Conservation (phyloP, 1,284 basidiomycete species). For the Fomitopsis betulina region DNA sequence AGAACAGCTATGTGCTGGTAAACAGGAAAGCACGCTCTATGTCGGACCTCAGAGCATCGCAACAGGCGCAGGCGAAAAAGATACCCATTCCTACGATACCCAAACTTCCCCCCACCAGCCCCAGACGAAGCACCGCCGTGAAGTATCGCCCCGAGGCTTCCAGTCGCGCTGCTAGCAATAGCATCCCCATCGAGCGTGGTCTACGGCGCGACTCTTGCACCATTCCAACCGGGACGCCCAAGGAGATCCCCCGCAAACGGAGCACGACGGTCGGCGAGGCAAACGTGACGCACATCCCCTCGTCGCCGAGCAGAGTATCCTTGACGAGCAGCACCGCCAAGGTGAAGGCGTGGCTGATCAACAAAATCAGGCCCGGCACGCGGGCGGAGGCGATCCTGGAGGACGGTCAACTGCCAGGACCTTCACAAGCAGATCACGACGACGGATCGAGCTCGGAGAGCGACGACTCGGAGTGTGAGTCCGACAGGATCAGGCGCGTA, state of each 20-base stretch:
- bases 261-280: conserved; percentile 16
- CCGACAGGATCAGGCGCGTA: not conserved
- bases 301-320: conserved; percentile 15
- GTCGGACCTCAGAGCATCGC: conserved; percentile 14
- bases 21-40: conserved; percentile 21
- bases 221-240: not conserved
- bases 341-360: conserved; percentile 60
- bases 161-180: not conserved
- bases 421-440: not conserved
- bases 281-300: conserved; percentile 3
- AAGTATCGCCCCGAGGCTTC: not conserved
- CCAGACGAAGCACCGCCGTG: not conserved
- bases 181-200: not conserved
- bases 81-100: conserved; percentile 6
- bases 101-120: conserved; percentile 5
- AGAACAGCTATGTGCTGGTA: conserved; percentile 8
- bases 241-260: conserved; percentile 9
- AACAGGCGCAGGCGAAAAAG: not conserved
- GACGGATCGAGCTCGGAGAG: not conserved
- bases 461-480: not conserved
- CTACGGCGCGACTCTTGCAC: not conserved
- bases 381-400: conserved; percentile 20
- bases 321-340: conserved; percentile 34
- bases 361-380: conserved; percentile 41
- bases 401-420: not conserved